Conservation (phyloP, 1,284 basidiomycete species). For the Ganoderma boninense region DNA sequence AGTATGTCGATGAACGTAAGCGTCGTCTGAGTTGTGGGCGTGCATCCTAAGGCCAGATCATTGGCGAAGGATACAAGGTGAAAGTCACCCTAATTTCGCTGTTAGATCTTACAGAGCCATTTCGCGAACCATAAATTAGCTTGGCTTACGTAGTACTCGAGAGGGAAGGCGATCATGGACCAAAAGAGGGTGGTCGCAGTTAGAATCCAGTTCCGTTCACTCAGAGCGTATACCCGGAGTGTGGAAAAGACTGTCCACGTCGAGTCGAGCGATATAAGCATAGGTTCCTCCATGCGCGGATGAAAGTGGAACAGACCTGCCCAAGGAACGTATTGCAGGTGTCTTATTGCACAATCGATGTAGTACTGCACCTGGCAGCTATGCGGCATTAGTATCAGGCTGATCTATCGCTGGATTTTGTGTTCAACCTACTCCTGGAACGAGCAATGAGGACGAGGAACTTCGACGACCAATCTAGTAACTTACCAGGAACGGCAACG, state of each 20-base stretch:
- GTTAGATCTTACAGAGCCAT: background rate
- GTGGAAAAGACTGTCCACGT: background rate
- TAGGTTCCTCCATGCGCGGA: background rate
- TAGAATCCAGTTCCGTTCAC: background rate
- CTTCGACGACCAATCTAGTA: background rate
- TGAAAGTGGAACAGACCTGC: background rate
- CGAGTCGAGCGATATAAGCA: background rate
- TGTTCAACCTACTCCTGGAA: background rate
- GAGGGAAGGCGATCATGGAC: background rate
- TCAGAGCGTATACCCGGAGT: background rate
- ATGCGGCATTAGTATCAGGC: background rate
- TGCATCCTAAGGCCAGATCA: background rate
- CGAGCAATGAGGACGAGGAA: background rate
- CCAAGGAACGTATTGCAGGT: constrained; percentile 2
- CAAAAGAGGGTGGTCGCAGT: background rate
- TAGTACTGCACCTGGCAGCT: constrained; percentile 2
- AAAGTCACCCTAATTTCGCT: background rate
- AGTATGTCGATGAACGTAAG: background rate
- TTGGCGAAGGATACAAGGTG: background rate
- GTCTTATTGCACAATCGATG: background rate
- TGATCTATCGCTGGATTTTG: too few relatives aligned
- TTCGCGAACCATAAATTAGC: background rate
- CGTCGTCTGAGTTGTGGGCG: background rate
- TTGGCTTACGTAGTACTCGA: background rate
- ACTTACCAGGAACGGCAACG: background rate